phyloP scores from a whole-genome alignment of 2,329 filamentous ascomycete species.

The Alternaria hordeiaustralica region DNA sequence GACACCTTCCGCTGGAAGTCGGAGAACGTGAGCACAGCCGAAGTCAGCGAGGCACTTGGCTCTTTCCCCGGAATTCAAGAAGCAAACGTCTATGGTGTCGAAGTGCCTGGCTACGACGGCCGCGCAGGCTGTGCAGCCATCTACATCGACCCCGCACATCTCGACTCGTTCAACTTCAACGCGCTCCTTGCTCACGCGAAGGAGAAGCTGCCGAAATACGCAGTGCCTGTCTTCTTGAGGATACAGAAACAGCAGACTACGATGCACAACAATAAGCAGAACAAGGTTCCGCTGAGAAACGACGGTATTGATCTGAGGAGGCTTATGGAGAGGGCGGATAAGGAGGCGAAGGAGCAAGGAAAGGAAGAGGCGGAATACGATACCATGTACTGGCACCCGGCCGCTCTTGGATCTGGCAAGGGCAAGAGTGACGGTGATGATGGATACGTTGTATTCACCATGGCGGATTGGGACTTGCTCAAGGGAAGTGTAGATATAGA shows the following conservation, averaged over 20 bases:
- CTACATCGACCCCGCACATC: constrained; percentile 60
- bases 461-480: constrained; percentile 64
- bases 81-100: constrained; percentile 59
- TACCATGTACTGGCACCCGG: constrained; percentile 59
- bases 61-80: constrained; percentile 53
- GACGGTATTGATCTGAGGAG: constrained; percentile 68
- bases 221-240: constrained; percentile 76
- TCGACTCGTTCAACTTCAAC: constrained; percentile 58
- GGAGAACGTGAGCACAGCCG: constrained; percentile 58
- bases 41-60: constrained; percentile 56
- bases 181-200: constrained; percentile 65
- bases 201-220: constrained; percentile 71
- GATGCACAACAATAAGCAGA: constrained; percentile 81
- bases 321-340: constrained; percentile 49
- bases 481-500: constrained; percentile 36
- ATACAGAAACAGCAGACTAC: constrained; percentile 65
- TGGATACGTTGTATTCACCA: constrained; percentile 64
- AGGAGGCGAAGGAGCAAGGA: constrained; percentile 48
- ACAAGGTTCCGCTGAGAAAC: constrained; percentile 72
- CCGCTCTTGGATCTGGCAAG: constrained; percentile 42
- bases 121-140: constrained; percentile 65
- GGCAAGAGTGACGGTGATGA: constrained; percentile 47
- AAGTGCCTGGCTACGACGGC: constrained; percentile 55
- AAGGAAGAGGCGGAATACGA: constrained; percentile 47
- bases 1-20: constrained; percentile 60